Evolutionary conservation across 192 early-diverging fungal species (phyloP).

Genomic region (Gaertneriomyces sp.): DNA sequence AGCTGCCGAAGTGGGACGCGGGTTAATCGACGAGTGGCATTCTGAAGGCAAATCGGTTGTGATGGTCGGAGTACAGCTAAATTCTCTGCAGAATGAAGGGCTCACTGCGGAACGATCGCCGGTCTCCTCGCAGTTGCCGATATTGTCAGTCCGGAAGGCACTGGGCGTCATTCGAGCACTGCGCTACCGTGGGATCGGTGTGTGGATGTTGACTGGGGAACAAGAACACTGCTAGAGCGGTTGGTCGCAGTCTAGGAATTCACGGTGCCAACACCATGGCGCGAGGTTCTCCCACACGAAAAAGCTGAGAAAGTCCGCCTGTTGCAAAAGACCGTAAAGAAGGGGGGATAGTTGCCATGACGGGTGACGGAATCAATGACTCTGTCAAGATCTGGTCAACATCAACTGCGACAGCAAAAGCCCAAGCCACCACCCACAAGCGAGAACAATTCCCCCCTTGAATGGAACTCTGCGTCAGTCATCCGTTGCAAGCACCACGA

Average conservation of each 20-base stretch:
- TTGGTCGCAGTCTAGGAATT: conserved; percentile 65
- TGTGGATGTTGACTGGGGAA: conserved; percentile 80
- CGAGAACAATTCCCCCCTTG: no score
- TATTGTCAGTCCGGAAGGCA: conserved; percentile 56
- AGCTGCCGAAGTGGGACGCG: neutral
- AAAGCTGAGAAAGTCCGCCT: conserved; percentile 62
- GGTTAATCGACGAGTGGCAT: conserved; percentile 46
- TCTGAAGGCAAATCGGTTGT: conserved; percentile 55
- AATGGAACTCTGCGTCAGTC: no score
- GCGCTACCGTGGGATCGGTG: conserved; percentile 49
- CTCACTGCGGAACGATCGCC: conserved; percentile 41
- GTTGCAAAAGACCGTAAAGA: conserved; percentile 41
- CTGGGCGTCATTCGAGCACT: conserved; percentile 47
- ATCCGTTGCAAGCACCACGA: no score
- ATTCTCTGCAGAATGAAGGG: conserved; percentile 19
- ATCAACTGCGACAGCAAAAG: no score
- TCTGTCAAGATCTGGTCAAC: no score
- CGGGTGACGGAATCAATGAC: conserved; percentile 96
- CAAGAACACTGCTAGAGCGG: conserved; percentile 54
- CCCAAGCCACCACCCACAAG: no score
- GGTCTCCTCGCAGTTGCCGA: conserved; percentile 62
- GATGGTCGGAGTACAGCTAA: conserved; percentile 46
- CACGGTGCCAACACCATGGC: conserved; percentile 48
- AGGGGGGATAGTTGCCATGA: conserved; percentile 67
- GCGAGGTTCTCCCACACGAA: conserved; percentile 64